phyloP scores from a whole-genome alignment of 768 basidiomycete genomes.

The Hericium rajendrae region DNA sequence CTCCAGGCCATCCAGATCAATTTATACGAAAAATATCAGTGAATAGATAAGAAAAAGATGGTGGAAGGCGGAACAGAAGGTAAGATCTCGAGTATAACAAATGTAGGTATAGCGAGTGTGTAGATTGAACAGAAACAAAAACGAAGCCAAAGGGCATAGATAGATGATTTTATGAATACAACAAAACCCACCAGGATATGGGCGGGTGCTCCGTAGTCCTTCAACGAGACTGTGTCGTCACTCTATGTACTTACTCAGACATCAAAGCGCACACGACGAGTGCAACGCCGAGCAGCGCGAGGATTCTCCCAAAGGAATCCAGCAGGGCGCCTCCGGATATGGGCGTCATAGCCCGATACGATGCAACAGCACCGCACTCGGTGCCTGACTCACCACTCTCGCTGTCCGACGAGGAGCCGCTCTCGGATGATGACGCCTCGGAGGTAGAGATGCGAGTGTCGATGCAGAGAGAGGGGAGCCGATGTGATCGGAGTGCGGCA shows the following conservation, averaged over 20 bases:
- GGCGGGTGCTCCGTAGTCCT: too few species aligned
- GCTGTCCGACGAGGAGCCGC: conserved; percentile 11
- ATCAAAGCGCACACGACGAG: conserved; percentile 13
- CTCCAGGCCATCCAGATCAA: too few species aligned
- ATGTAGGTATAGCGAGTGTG: background rate
- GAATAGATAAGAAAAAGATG: too few species aligned
- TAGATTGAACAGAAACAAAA: background rate
- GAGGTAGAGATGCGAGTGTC: background rate
- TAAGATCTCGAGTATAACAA: background rate
- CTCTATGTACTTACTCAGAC: background rate
- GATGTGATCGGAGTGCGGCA: background rate
- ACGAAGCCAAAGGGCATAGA: background rate
- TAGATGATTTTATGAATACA: background rate
- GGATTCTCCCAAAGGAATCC: conserved; percentile 11
- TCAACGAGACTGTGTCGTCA: too few species aligned
- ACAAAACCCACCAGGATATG: too few species aligned
- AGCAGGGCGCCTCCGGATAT: conserved; percentile 9
- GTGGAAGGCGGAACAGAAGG: background rate
- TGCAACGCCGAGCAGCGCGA: conserved; percentile 11
- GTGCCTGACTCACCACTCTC: background rate
- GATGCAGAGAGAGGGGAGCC: background rate
- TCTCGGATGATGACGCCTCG: background rate
- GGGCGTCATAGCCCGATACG: conserved; percentile 3
- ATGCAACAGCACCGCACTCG: conserved; percentile 1
- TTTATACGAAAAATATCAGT: too few species aligned